Evolutionary conservation across 306 rosid genomes (phyloP).

Genomic region (Dalbergia oliveri): DNA sequence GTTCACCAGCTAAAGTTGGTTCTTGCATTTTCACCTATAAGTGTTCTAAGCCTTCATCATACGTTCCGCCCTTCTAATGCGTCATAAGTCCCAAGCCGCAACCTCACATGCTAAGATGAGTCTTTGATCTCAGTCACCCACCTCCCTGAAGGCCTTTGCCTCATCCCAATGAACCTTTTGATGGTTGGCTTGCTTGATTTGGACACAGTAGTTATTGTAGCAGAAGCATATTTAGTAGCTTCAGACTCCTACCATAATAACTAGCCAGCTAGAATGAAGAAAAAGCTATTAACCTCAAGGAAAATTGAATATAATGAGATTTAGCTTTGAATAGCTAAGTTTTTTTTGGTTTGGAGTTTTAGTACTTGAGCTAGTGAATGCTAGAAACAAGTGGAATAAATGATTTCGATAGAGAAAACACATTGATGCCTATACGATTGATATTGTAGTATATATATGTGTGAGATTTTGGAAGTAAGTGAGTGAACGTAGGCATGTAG

Average conservation of each 20-base stretch:
- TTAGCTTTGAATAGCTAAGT: constrained; percentile 28
- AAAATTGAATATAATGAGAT: neutral
- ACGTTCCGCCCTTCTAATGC: constrained; percentile 88
- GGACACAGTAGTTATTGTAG: constrained; percentile 30
- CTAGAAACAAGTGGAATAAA: neutral
- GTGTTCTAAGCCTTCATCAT: constrained; percentile 82
- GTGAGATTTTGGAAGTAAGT: constrained; percentile 45
- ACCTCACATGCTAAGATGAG: constrained; percentile 83
- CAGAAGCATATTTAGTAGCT: constrained; percentile 53
- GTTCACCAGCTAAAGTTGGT: constrained; percentile 65
- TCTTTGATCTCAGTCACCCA: constrained; percentile 99
- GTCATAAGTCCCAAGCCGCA: constrained; percentile 95
- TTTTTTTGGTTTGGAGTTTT: constrained; percentile 7
- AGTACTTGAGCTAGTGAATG: neutral
- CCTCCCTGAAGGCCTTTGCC: constrained; percentile 91
- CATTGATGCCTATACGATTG: constrained; percentile 26
- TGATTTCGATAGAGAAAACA: constrained; percentile 40
- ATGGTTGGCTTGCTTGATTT: constrained; percentile 50
- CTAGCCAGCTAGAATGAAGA: neutral
- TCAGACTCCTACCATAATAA: constrained; percentile 67
- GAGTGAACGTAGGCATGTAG: constrained; percentile 33
- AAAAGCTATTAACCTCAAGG: neutral
- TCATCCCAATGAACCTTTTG: constrained; percentile 79
- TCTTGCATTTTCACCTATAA: constrained; percentile 83
- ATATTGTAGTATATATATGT: constrained; percentile 52